These are phyloP conservation scores for Eucalyptus regnans DNA, from an alignment of 345 rosid genomes.

Conservation along the genomic window DNA sequence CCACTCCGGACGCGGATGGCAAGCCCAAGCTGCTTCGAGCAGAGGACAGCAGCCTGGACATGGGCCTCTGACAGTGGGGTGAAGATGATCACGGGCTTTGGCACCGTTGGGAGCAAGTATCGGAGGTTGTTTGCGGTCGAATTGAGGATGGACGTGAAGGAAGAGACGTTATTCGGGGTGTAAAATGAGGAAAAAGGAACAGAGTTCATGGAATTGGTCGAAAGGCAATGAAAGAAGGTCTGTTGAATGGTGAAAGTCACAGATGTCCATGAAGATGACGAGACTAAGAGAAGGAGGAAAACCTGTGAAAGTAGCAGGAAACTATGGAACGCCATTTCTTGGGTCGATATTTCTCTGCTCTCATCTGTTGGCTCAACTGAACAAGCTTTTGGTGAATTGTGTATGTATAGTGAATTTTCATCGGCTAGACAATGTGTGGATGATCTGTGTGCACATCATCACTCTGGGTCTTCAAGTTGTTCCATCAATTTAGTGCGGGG, in stretches of 20 bases:
- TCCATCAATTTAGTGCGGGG: not conserved
- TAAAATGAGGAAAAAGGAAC: constrained; percentile 16
- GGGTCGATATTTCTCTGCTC: not conserved
- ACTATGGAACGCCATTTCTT: not conserved
- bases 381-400: not conserved
- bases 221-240: constrained; percentile 30
- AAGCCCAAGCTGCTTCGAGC: constrained; percentile 27
- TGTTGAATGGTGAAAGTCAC: constrained; percentile 5
- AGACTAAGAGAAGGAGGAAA: not conserved
- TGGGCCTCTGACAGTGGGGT: constrained; percentile 39
- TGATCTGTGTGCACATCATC: not conserved
- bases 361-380: not conserved
- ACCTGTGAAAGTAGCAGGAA: not conserved
- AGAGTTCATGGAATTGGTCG: constrained; percentile 3
- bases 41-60: constrained; percentile 50
- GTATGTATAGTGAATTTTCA: not conserved
- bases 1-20: constrained; percentile 50
- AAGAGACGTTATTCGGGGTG: constrained; percentile 1
- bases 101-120: constrained; percentile 18
- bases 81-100: constrained; percentile 56
- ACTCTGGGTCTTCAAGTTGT: not conserved
- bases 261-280: not conserved
- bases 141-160: constrained; percentile 26
- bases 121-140: constrained; percentile 42
- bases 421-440: not conserved